These are phyloP conservation scores for Holtermannia corniformis DNA, from an alignment of 768 basidiomycete genomes.

Conservation along the genomic window DNA sequence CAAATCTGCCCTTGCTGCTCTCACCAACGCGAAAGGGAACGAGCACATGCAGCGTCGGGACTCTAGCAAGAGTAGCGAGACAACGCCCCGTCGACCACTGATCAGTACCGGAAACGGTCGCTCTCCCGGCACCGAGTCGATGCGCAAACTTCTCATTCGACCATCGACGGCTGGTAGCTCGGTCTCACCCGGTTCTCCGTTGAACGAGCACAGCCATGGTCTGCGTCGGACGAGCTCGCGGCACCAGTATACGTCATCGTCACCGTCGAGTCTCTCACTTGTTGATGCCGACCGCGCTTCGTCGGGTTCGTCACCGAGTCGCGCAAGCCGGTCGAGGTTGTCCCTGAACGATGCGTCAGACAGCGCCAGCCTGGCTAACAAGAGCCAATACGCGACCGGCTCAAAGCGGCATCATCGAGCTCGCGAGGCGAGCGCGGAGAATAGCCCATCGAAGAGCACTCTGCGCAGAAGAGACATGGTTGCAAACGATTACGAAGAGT, in stretches of 20 bases:
- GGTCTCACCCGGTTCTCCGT: background rate
- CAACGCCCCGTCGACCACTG: background rate
- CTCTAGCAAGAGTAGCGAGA: background rate
- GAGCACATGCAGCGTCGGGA: too few relatives aligned
- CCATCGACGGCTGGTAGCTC: background rate
- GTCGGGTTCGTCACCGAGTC: background rate
- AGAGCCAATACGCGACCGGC: background rate
- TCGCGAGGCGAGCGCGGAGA: too few relatives aligned
- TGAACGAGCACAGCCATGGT: background rate
- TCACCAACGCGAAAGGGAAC: too few relatives aligned
- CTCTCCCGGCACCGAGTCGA: background rate
- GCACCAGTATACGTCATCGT: background rate
- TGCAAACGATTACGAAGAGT: background rate
- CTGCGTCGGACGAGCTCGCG: background rate
- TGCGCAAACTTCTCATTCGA: background rate
- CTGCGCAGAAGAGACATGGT: too few relatives aligned
- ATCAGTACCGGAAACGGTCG: background rate
- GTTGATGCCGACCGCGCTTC: background rate
- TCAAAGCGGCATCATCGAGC: background rate
- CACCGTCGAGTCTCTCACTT: background rate
- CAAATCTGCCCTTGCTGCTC: background rate
- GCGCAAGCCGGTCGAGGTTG: too few relatives aligned
- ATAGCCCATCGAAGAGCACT: too few relatives aligned
- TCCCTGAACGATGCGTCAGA: too few relatives aligned
- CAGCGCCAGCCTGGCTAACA: background rate